Evolutionary conservation across 192 early-diverging fungal genomes (phyloP), one percentile per base, ranked within the genome.

Genomic region (Allomyces javanicus): DNA sequence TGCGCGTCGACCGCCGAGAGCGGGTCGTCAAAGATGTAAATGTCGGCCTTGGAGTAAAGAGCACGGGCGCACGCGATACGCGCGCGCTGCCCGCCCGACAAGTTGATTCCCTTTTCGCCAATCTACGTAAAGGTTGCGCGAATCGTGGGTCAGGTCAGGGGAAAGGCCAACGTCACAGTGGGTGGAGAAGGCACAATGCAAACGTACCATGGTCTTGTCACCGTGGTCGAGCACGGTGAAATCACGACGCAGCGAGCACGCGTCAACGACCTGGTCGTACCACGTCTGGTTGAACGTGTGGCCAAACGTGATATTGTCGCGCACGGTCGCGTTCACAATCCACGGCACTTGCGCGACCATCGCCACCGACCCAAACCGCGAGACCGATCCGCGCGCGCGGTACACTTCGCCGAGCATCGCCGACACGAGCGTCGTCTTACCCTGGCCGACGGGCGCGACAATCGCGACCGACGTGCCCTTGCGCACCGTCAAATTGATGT

Each of bases 291-390:
- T 77, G 69, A 75, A 88, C 1, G 77, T 74, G 14, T 77, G 73
- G 0, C 86, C 78, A 82, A 91, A 90, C 24, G 82, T 67, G 71
- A 93, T 87, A 66, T 93, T 85, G 58, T 86, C 80, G 43, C 81
- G 82, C 61, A 83, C 76, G 21, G 79, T 82, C 10, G 68, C 81
- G 65, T 78, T 84, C 64, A 72, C 78, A 58, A 82, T 58, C 17
- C 12, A 58, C 50, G 50, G 50, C 21, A n/a, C 21, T n/a, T 58
- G 50, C 17, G 50, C 17, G 50, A 58, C 50, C 17, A 21, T 21
- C 4, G 50, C 50, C 2, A 58, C 50, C 0, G 50, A 58, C 50
- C 50, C 50, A 12, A 21, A 58, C 17, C 50, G 50, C 50, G 50
- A 21, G 17, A 58, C 50, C 50, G 50, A 58, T 12, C 66, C 63